Evolutionary conservation across 176 grass and related monocot species (phyloP), one percentile per base, ranked within the genome.

Genomic region (Elaeis guineensis): DNA sequence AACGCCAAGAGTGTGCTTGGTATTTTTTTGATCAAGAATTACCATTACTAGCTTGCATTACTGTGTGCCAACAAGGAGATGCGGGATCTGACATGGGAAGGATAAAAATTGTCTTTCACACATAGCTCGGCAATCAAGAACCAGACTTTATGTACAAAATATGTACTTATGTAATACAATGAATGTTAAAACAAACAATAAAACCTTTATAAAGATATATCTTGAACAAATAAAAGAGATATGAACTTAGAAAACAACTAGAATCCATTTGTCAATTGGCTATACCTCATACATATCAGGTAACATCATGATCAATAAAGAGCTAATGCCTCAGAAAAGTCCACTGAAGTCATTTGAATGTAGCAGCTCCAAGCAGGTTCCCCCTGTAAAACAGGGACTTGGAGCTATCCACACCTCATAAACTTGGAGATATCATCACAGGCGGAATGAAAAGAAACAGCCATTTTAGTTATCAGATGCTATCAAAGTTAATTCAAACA

Each of bases 301-400:
- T 32, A 5, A 44, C 51, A 62, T 52, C 49, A 17, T n/a, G 3
- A 4, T 21, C 24, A 29, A 28, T 12, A 61, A 55, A 19, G 17
- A 24, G 15, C 11, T 49, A 5, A 67, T 19, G 62, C 20, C 68
- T 82, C 79, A 72, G 62, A 50, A 52, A 59, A 77, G 51, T 58
- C 51, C 50, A 35, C 51, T 20, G 29, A 57, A 44, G 19, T 82
- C 73, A 72, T 67, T 16, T 69, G 61, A 77, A 63, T 58, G 57
- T 58, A 68, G 56, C 49, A 61, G 44, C 35, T 64, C 57, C 73
- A 67, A 67, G 68, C 67, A 82, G 73, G 68, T 72, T 82, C 67
- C 50, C 62, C 62, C 62, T 62, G 61, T 71, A 76, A 70, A 25
- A 52, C 62, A 76, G 67, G 19, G 66, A 39, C 79, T 66, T 72